phyloP scores from a whole-genome alignment of 169 alveolate genomes.

The Cryptosporidium bovis region DNA sequence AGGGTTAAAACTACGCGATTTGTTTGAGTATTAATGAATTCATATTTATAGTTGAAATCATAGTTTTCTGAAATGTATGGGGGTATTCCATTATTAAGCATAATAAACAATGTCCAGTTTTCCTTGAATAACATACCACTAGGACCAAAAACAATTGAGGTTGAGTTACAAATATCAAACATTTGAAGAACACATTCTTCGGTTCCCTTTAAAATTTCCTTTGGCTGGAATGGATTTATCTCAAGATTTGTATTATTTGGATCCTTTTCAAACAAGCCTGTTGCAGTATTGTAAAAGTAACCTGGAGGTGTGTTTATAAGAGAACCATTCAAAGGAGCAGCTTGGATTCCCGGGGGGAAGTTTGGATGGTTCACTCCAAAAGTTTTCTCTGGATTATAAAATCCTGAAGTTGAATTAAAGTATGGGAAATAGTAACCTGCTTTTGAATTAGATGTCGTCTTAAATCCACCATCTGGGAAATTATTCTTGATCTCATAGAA shows the following conservation, averaged over 20 bases:
- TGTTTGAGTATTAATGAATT: conserved; percentile 8
- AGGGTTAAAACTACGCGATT: conserved; percentile 27
- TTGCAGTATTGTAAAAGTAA: conserved; percentile 45
- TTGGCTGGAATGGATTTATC: conserved; percentile 67
- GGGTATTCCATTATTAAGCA: conserved; percentile 60
- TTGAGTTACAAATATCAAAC: conserved; percentile 65
- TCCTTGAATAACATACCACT: conserved; percentile 27
- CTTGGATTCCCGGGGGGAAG: conserved; percentile 70
- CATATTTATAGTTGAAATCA: conserved; percentile 55
- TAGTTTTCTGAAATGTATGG: conserved; percentile 12
- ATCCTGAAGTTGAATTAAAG: conserved; percentile 1
- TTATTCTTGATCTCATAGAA: conserved; percentile 15
- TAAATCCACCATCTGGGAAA: conserved; percentile 46
- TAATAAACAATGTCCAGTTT: conserved; percentile 54
- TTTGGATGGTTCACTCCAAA: conserved; percentile 33
- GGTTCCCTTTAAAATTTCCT: conserved; percentile 21
- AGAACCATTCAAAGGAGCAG: conserved; percentile 47
- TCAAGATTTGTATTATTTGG: conserved; percentile 43
- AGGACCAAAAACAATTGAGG: conserved; percentile 32
- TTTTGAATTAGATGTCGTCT: conserved; percentile 4
- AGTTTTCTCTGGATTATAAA: conserved; percentile 25
- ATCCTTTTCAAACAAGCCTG: conserved; percentile 53
- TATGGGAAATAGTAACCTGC: conserved; percentile 36
- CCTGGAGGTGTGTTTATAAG: conserved; percentile 36
- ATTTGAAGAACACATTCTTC: conserved; percentile 41